These are phyloP conservation scores for Penicillium steckii DNA, from an alignment of 495 filamentous ascomycete species.

Conservation along the genomic window DNA sequence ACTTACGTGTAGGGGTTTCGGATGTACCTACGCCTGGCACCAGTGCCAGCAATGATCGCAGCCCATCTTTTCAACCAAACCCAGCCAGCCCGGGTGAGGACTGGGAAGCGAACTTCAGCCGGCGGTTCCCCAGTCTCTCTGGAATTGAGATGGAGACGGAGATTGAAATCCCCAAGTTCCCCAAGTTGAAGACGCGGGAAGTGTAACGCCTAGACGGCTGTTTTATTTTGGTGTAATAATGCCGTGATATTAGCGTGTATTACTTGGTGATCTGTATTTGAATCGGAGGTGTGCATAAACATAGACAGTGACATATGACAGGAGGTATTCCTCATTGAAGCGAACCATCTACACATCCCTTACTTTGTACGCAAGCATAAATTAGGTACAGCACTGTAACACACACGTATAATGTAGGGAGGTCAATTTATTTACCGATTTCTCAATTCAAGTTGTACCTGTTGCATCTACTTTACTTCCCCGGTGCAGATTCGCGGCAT, in stretches of 20 bases:
- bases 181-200: conserved; percentile 41
- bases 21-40: conserved; percentile 19
- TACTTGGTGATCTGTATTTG: conserved; percentile 12
- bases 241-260: conserved; percentile 27
- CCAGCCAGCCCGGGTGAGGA: conserved; percentile 48
- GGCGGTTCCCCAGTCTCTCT: conserved; percentile 76
- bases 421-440: too few relatives aligned
- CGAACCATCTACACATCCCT: not conserved
- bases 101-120: conserved; percentile 73
- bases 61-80: conserved; percentile 19
- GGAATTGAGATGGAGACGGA: conserved; percentile 80
- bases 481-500: too few relatives aligned
- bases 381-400: not conserved
- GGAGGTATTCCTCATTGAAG: not conserved
- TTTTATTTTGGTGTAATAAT: conserved; percentile 17
- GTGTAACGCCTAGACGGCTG: conserved; percentile 28
- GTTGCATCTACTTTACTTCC: too few relatives aligned
- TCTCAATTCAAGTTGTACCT: too few relatives aligned
- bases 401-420: too few relatives aligned
- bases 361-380: not conserved
- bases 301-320: conserved; percentile 23
- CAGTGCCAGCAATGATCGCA: conserved; percentile 20
- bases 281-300: conserved; percentile 27
- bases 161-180: conserved; percentile 46
- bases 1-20: conserved; percentile 45